Percentiles rank a stretch among this genome's conserved stretches.
These are phyloP conservation scores for Metahyphopichia silvanorum DNA, from an alignment of 805 yeast genomes.

Conservation along the genomic window DNA sequence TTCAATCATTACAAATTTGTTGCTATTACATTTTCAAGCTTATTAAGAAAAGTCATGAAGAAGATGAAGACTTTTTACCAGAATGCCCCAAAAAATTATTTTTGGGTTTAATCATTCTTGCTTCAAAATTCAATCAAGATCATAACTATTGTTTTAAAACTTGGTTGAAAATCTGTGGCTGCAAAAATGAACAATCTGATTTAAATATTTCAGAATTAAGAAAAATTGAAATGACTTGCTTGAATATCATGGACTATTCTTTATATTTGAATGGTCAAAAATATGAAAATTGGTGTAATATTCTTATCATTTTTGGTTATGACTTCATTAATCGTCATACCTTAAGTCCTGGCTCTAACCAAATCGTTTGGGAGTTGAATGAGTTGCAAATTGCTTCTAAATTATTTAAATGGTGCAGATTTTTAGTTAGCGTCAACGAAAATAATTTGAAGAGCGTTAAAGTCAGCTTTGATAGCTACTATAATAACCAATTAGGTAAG, in stretches of 20 bases:
- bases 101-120: constrained; percentile 63
- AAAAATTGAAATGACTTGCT: constrained; percentile 49
- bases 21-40: constrained; percentile 60
- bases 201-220: constrained; percentile 49
- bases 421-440: constrained; percentile 21
- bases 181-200: constrained; percentile 17
- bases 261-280: constrained; percentile 48
- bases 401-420: constrained; percentile 25
- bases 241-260: constrained; percentile 54
- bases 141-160: constrained; percentile 63
- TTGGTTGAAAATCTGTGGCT: constrained; percentile 75
- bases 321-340: constrained; percentile 38
- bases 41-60: constrained; percentile 14
- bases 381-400: constrained; percentile 14
- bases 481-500: constrained; percentile 25
- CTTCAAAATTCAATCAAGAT: constrained; percentile 74
- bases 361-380: constrained; percentile 23
- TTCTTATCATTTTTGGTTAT: constrained; percentile 39
- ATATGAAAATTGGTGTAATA: constrained; percentile 48
- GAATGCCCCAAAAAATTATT: constrained; percentile 64
- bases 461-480: constrained; percentile 25
- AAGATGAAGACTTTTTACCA: constrained; percentile 8
- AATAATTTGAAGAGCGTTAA: constrained; percentile 17
- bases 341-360: constrained; percentile 16
- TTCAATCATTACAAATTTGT: constrained; percentile 61